Evolutionary conservation across 345 rosid genomes (phyloP).

Genomic region (Linum usitatissimum): DNA sequence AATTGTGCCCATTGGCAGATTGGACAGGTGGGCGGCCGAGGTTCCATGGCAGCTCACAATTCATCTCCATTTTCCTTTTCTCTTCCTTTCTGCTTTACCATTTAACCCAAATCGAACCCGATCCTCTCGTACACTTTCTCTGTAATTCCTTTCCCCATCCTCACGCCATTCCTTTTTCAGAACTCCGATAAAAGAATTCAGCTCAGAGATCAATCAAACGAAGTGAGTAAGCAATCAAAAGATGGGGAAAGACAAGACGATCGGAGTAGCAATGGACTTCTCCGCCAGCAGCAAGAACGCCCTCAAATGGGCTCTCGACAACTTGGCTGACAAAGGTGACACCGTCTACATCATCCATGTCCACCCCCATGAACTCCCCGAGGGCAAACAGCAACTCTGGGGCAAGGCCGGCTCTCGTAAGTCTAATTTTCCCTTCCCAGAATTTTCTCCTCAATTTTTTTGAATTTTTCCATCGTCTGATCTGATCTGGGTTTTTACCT

Average conservation of each 20-base stretch:
- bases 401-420: constrained; percentile 69
- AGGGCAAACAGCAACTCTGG: constrained; percentile 45
- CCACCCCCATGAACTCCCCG: constrained; percentile 32
- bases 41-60: not conserved
- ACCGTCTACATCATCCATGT: constrained; percentile 59
- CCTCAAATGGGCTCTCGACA: constrained; percentile 70
- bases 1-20: too few species aligned
- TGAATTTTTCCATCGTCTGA: not conserved
- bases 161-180: not conserved
- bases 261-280: constrained; percentile 92
- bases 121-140: not conserved
- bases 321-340: constrained; percentile 73
- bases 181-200: not conserved
- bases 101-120: not conserved
- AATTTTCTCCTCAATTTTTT: not conserved
- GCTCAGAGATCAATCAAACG: not conserved
- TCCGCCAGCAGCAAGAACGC: constrained; percentile 89
- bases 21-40: too few species aligned
- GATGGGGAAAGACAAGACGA: constrained; percentile 53
- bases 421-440: constrained; percentile 5
- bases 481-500: constrained; percentile 16
- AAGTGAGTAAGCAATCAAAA: constrained; percentile 8
- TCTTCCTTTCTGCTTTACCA: too few species aligned
- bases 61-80: too few species aligned
- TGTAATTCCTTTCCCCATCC: not conserved